Evolutionary conservation across 495 filamentous ascomycete genomes (phyloP), one percentile per base, ranked within the genome.

Genomic region (Xylaria bambusicola): DNA sequence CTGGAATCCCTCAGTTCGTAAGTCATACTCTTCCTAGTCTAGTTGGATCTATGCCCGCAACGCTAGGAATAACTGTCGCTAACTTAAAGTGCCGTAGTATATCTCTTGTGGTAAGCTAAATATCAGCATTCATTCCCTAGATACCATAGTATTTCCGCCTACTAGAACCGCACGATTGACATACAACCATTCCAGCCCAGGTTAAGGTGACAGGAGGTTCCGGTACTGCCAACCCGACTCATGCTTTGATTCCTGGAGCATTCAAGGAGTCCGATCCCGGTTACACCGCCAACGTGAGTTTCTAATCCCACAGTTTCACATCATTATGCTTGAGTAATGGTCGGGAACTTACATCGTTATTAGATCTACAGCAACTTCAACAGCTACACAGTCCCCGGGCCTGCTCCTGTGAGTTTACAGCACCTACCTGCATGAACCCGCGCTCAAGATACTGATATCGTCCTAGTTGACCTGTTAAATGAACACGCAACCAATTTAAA

Each of bases 201-300:
- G 58, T 71, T 40, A 69, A 60, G 49, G 63, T 71, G 23, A 66
- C 68, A 15, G 68, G 66, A 12, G 69, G 67, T 47, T 61, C 59
- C 46, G 68, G 70, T 40, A 71, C 61, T 59, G 61, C 64, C 49
- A 71, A 64, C 65, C 73, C 70, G 0, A 73, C 73, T 0, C 73
- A 72, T 0, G 80, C 75, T 42, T 63, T 67, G 35, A 85, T 82
- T 68, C 79, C 79, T 0, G 79, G 79, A 44, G 77, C 76, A 0
- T 82, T 81, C 71, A 71, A 74, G 56, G 68, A 71, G 1, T 74
- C 62, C 24, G 72, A 81, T 58, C 78, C 79, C 3, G 79, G 79
- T 13, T 84, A 70, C 55, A 70, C 67, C 27, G 67, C 24, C 26
- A 70, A 70, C 60, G 67, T 70, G 17, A 62, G 67, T 64, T 45